phyloP scores from a whole-genome alignment of 108 stramenopile genomes.

The Skeletonema menzelii region DNA sequence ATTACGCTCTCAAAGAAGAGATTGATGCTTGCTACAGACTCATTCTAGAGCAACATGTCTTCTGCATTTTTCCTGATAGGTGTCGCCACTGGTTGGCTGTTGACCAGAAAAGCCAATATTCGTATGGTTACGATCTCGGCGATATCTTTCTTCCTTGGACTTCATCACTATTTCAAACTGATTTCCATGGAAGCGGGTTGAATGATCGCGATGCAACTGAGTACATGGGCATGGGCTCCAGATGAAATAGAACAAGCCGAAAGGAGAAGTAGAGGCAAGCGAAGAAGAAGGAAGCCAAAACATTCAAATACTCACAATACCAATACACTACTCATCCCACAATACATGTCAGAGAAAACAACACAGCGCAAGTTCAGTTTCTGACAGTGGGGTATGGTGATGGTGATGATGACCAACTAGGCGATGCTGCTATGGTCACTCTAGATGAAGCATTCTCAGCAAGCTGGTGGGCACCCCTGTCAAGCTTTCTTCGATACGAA shows the following conservation, averaged over 20 bases:
- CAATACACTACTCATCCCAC: too few relatives aligned
- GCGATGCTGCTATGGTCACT: too few relatives aligned
- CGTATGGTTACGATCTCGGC: not conserved
- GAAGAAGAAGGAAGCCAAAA: not conserved
- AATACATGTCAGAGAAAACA: too few relatives aligned
- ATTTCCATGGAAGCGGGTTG: not conserved
- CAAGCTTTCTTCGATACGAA: slow-evolving; percentile 3
- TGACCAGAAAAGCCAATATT: not conserved
- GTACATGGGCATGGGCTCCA: slow-evolving; percentile 16
- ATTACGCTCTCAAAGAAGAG: too few relatives aligned
- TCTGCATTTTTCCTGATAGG: not conserved
- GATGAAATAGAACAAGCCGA: slow-evolving; percentile 1
- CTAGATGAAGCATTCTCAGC: slow-evolving; percentile 42
- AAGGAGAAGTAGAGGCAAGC: not conserved
- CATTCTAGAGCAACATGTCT: not conserved
- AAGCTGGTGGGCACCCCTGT: slow-evolving; percentile 25
- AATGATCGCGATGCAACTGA: not conserved
- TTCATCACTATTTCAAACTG: slow-evolving; percentile 11
- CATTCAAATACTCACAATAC: too few relatives aligned
- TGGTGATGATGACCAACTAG: too few relatives aligned
- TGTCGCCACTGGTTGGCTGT: not conserved
- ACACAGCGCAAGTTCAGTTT: not conserved
- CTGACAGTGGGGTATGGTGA: not conserved
- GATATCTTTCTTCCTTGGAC: slow-evolving; percentile 29
- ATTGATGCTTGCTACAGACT: too few relatives aligned